phyloP scores from a whole-genome alignment of 345 rosid species.

The Zanthoxylum bungeanum region DNA sequence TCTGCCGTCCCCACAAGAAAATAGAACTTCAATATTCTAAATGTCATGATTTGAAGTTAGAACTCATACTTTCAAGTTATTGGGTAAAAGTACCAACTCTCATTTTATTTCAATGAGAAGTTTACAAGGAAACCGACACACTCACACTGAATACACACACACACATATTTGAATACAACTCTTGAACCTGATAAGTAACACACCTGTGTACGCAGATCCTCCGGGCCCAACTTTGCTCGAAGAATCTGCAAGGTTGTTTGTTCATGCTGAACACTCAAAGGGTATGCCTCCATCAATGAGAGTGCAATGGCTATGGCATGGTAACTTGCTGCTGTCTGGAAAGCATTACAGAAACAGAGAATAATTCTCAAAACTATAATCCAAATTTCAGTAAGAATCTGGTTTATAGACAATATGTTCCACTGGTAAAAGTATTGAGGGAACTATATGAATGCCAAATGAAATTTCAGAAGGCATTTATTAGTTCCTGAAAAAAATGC shows the following conservation, averaged over 20 bases:
- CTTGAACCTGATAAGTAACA: slow-evolving; percentile 13
- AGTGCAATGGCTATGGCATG: slow-evolving; percentile 99
- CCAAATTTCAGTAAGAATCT: background rate
- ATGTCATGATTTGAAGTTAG: background rate
- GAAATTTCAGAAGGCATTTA: slow-evolving; percentile 12
- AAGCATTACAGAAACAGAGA: slow-evolving; percentile 21
- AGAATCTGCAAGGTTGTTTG: slow-evolving; percentile 95
- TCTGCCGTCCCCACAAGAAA: too few relatives aligned
- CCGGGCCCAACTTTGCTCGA: slow-evolving; percentile 91
- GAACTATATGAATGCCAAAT: background rate
- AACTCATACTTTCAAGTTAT: background rate
- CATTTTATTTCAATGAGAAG: background rate
- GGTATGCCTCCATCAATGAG: slow-evolving; percentile 97
- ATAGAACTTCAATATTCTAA: too few relatives aligned
- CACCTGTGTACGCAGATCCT: slow-evolving; percentile 99
- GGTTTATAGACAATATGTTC: too few relatives aligned
- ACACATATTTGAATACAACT: background rate
- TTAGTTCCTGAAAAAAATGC: background rate
- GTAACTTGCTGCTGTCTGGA: slow-evolving; percentile 98
- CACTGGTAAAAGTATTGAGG: too few relatives aligned
- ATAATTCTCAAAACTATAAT: slow-evolving; percentile 6
- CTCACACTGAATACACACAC: too few relatives aligned
- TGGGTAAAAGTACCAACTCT: background rate
- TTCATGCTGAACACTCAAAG: slow-evolving; percentile 97
- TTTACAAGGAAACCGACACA: too few relatives aligned